phyloP scores from a whole-genome alignment of 257 asterid species.

The Fraxinus pennsylvanica region DNA sequence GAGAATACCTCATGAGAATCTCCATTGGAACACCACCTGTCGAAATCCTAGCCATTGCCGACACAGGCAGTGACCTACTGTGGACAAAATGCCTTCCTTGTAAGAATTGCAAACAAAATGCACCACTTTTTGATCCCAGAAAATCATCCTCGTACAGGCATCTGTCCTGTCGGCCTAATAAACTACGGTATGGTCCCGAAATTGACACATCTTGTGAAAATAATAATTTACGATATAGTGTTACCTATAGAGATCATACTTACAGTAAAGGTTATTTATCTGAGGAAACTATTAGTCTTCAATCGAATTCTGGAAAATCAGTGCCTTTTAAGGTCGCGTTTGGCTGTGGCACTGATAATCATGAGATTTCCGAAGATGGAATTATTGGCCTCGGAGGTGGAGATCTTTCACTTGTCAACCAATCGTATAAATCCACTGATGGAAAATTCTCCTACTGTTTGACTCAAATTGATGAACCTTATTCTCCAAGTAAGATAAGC shows the following conservation, averaged over 20 bases:
- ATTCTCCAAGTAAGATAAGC: constrained; percentile 43
- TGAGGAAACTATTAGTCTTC: constrained; percentile 45
- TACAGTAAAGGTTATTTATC: constrained; percentile 42
- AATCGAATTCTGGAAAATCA: constrained; percentile 3
- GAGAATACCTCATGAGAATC: constrained; percentile 26
- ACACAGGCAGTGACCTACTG: constrained; percentile 62
- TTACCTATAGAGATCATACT: constrained; percentile 40
- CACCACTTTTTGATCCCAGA: constrained; percentile 46
- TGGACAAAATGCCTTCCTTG: constrained; percentile 72
- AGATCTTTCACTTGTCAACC: constrained; percentile 42
- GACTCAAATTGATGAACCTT: constrained; percentile 13
- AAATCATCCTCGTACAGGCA: constrained; percentile 28
- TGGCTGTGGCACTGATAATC: constrained; percentile 55
- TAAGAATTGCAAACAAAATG: constrained; percentile 36
- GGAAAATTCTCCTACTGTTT: constrained; percentile 64
- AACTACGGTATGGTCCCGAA: too few species aligned
- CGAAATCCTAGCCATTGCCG: constrained; percentile 44
- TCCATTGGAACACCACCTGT: constrained; percentile 57
- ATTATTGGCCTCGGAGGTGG: constrained; percentile 65
- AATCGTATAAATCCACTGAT: constrained; percentile 23
- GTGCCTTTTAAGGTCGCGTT: constrained; percentile 36
- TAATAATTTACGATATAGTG: too few species aligned
- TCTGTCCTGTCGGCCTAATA: too few species aligned
- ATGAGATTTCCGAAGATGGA: constrained; percentile 39
- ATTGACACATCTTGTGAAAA: too few species aligned